phyloP scores from a whole-genome alignment of 768 basidiomycete genomes.

The Leccinum pellstonianum region DNA sequence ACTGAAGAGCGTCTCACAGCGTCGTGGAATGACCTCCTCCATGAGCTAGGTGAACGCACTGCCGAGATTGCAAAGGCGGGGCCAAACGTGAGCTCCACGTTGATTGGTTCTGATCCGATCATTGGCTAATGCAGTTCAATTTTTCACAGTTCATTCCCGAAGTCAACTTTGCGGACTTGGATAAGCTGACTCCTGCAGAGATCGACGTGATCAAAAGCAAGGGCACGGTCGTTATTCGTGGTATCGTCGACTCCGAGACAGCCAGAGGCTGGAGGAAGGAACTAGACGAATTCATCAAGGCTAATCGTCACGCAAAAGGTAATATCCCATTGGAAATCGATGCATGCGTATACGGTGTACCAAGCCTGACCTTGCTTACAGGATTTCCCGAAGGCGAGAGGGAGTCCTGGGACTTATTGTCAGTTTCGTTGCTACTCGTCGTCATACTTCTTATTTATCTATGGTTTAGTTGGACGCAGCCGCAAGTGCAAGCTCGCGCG shows the following conservation, averaged over 20 bases:
- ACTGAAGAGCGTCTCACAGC: no score
- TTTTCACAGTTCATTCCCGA: no score
- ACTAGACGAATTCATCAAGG: slow-evolving; percentile 53
- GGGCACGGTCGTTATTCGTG: slow-evolving; percentile 60
- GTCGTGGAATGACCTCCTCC: slow-evolving; percentile 22
- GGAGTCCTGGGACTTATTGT: slow-evolving; percentile 76
- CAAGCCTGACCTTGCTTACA: slow-evolving; percentile 19
- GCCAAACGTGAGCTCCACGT: no score
- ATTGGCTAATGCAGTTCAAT: no score
- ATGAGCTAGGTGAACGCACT: slow-evolving; percentile 47
- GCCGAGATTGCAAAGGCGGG: not conserved
- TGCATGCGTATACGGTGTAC: not conserved
- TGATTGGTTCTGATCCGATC: no score
- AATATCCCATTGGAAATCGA: not conserved
- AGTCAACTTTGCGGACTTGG: no score
- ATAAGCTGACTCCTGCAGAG: no score
- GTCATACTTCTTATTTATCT: not conserved
- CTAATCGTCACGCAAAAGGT: slow-evolving; percentile 59
- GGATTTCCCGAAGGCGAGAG: slow-evolving; percentile 57
- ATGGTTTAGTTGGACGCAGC: slow-evolving; percentile 41
- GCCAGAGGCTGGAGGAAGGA: slow-evolving; percentile 58
- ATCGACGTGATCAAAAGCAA: slow-evolving; percentile 44
- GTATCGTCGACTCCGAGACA: slow-evolving; percentile 57
- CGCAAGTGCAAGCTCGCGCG: no score
- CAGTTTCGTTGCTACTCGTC: slow-evolving; percentile 18